Conservation (phyloP, 441 rosid genomes). For the Erodium trifolium region DNA sequence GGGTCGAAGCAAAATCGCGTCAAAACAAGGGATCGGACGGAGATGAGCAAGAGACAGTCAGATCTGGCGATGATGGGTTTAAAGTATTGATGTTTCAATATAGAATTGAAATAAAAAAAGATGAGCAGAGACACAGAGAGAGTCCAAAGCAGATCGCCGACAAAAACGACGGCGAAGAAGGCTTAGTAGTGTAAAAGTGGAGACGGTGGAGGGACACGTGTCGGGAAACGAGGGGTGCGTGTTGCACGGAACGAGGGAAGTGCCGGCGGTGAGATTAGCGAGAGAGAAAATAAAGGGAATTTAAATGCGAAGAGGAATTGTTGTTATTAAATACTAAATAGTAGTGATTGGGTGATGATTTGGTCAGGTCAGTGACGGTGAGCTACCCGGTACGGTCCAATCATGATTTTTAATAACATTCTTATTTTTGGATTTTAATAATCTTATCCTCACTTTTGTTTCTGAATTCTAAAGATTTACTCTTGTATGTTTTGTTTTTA, state of each 20-base stretch:
- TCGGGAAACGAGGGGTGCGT: not conserved
- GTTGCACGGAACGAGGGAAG: not conserved
- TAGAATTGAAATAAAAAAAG: not conserved
- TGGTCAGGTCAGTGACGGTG: too few relatives aligned
- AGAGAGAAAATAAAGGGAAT: too few relatives aligned
- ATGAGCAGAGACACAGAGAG: too few relatives aligned
- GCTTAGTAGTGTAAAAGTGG: not conserved
- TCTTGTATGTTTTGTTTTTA: too few relatives aligned
- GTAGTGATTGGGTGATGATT: too few relatives aligned
- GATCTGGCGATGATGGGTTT: not conserved
- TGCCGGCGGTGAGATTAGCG: not conserved
- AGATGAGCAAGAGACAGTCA: not conserved
- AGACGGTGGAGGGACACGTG: not conserved
- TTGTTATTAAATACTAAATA: too few relatives aligned
- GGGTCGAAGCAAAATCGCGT: not conserved
- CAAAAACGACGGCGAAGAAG: not conserved
- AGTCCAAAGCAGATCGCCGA: not conserved
- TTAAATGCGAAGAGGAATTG: too few relatives aligned
- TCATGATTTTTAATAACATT: too few relatives aligned
- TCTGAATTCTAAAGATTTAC: too few relatives aligned
- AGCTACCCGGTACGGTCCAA: too few relatives aligned
- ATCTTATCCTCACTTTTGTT: too few relatives aligned
- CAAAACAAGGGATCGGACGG: constrained; percentile 1
- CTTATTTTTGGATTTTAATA: too few relatives aligned
- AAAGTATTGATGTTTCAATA: not conserved